Evolutionary conservation across 2,329 filamentous ascomycete species (phyloP).

Genomic region (Teratosphaeria gauchensis): DNA sequence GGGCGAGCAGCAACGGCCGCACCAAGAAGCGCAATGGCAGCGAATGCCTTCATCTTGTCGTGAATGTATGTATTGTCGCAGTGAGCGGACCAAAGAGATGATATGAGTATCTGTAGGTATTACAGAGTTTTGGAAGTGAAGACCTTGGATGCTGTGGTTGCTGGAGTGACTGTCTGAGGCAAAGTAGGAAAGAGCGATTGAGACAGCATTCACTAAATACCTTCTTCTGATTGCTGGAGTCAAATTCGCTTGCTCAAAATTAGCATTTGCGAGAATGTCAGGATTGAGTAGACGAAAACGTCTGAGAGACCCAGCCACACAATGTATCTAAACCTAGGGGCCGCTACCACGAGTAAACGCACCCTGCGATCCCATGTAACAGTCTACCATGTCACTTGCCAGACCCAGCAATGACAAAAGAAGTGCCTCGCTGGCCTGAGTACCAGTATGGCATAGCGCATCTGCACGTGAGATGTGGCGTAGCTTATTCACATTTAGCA

Average conservation of each 20-base stretch:
- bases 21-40: not conserved
- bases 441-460: not conserved
- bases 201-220: not conserved
- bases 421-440: not conserved
- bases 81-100: not conserved
- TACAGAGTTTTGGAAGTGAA: not conserved
- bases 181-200: not conserved
- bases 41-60: not conserved
- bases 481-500: not conserved
- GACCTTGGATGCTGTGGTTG: not conserved
- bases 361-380: not conserved
- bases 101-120: not conserved
- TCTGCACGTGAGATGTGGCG: not conserved
- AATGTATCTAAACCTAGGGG: not conserved
- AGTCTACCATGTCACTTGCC: not conserved
- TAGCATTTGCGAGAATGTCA: not conserved
- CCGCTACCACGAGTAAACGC: not conserved
- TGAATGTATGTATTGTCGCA: not conserved
- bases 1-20: not conserved
- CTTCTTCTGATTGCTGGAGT: not conserved
- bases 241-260: too few species aligned
- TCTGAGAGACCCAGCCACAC: not conserved
- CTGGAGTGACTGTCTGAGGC: not conserved
- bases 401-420: not conserved
- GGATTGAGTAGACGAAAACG: not conserved